These are phyloP conservation scores for Phylloporus sp. DNA, from an alignment of 768 basidiomycete genomes.

Conservation along the genomic window DNA sequence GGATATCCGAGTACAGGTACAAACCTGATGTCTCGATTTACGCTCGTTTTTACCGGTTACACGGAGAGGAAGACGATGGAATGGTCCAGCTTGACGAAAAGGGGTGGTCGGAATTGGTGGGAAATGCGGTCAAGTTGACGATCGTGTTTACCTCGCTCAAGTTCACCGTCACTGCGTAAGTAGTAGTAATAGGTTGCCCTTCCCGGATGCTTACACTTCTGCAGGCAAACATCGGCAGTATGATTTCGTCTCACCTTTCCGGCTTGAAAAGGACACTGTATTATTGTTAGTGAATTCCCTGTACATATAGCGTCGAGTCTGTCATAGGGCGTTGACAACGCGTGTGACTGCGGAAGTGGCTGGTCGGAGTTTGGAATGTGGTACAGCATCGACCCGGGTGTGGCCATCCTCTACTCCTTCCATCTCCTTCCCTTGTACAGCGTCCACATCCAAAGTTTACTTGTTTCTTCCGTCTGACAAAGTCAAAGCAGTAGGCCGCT, in stretches of 20 bases:
- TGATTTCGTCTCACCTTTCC: conserved; percentile 9
- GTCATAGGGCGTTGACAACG: not conserved
- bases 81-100: conserved; percentile 30
- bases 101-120: conserved; percentile 30
- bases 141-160: conserved; percentile 32
- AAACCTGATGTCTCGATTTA: conserved; percentile 33
- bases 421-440: not conserved
- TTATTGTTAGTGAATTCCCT: not conserved
- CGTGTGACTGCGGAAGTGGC: conserved; percentile 8
- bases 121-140: conserved; percentile 30
- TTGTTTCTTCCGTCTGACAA: not conserved
- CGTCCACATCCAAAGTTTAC: not conserved
- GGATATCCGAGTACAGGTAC: conserved; percentile 32
- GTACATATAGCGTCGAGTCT: not conserved
- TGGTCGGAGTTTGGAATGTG: conserved; percentile 24
- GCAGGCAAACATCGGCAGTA: conserved; percentile 25
- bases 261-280: no score
- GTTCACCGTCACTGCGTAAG: conserved; percentile 31
- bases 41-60: conserved; percentile 30
- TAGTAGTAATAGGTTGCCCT: conserved; percentile 2
- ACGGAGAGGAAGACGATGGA: conserved; percentile 31
- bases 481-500: not conserved
- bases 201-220: conserved; percentile 9
- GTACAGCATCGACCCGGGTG: conserved; percentile 1
- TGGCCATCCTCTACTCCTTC: not conserved